phyloP scores from a whole-genome alignment of 768 basidiomycete species.

The Boletus speciosus region DNA sequence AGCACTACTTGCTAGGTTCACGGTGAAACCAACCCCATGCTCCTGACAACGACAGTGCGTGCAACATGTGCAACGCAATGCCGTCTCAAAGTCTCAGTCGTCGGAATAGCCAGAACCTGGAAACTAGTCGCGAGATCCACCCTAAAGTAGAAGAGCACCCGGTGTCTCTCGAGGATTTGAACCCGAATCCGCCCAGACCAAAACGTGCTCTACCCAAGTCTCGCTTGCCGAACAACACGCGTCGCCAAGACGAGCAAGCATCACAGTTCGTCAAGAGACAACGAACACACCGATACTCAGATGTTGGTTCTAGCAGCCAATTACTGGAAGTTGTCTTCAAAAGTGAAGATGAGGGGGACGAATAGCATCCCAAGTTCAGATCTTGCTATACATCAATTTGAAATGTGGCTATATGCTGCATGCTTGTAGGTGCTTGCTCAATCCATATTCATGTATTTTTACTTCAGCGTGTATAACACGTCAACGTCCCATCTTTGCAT shows the following conservation, averaged over 20 bases:
- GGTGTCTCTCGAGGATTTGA: constrained; percentile 12
- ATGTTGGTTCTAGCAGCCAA: constrained; percentile 14
- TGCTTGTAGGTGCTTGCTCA: neutral
- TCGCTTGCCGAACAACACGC: constrained; percentile 8
- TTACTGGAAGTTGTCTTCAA: neutral
- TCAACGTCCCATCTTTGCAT: neutral
- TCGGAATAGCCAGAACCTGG: constrained; percentile 9
- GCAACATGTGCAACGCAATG: neutral
- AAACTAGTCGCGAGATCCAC: constrained; percentile 7
- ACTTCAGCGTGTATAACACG: neutral
- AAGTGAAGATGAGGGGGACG: constrained; percentile 18
- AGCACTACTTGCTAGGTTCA: neutral
- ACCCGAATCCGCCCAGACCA: constrained; percentile 11
- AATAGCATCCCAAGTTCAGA: neutral
- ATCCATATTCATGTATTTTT: constrained; percentile 7
- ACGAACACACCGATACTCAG: constrained; percentile 20
- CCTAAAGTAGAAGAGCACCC: constrained; percentile 24
- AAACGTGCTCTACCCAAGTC: constrained; percentile 30
- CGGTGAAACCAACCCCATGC: neutral
- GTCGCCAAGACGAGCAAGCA: constrained; percentile 1
- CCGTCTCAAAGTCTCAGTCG: constrained; percentile 5
- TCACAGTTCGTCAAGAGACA: constrained; percentile 21
- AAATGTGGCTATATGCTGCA: neutral
- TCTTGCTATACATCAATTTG: neutral
- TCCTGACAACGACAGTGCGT: constrained; percentile 5